Conservation (phyloP, 2,329 filamentous ascomycete species). For the Scytalidium sp. region DNA sequence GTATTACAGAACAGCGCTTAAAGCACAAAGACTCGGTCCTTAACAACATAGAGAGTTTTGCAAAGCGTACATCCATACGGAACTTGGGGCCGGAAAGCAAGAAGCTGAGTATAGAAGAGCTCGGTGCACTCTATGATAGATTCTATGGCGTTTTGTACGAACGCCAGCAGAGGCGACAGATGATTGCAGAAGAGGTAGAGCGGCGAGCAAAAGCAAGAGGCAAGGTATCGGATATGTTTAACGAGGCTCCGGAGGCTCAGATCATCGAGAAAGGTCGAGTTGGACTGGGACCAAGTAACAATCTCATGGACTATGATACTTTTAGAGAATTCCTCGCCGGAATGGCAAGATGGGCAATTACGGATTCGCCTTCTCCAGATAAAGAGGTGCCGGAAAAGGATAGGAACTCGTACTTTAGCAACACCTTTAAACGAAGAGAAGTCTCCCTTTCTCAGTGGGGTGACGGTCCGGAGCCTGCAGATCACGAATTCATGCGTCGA, state of each 20-base stretch:
- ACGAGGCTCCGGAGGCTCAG: conserved; percentile 35
- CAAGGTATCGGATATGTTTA: conserved; percentile 47
- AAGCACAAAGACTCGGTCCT: conserved; percentile 95
- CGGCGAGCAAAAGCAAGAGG: conserved; percentile 58
- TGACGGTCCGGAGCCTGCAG: conserved; percentile 67
- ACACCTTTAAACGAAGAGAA: conserved; percentile 42
- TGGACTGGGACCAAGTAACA: conserved; percentile 83
- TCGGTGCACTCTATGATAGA: conserved; percentile 87
- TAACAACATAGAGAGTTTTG: conserved; percentile 95
- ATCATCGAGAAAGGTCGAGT: conserved; percentile 80
- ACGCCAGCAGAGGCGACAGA: conserved; percentile 76
- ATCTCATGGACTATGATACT: conserved; percentile 94
- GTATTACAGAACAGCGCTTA: conserved; percentile 80
- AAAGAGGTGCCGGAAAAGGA: conserved; percentile 46
- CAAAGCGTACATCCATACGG: conserved; percentile 92
- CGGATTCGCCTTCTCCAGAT: conserved; percentile 69
- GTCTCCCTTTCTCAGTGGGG: conserved; percentile 48
- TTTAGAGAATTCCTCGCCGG: conserved; percentile 92
- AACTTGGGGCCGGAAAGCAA: conserved; percentile 97
- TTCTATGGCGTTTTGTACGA: conserved; percentile 94
- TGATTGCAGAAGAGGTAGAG: conserved; percentile 73
- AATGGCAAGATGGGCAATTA: conserved; percentile 89
- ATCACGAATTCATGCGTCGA: conserved; percentile 91
- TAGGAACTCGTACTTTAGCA: conserved; percentile 60
- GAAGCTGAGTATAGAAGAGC: conserved; percentile 77